phyloP scores from a whole-genome alignment of 2,329 filamentous ascomycete species.

The Beauveria brongniartii region DNA sequence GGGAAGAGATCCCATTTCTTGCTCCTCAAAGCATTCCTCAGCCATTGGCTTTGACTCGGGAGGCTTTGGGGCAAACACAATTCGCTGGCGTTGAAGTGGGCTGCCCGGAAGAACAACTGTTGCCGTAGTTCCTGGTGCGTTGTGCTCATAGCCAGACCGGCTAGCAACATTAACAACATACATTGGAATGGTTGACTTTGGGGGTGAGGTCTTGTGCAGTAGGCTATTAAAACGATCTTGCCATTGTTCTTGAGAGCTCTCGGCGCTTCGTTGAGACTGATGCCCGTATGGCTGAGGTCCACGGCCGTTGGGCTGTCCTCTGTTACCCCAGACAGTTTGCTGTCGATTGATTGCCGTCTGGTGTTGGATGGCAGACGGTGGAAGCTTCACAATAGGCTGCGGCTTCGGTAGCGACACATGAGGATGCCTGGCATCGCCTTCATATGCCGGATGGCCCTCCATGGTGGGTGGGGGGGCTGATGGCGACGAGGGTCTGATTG shows the following conservation, averaged over 20 bases:
- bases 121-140: conserved; percentile 40
- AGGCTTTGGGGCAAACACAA: neutral
- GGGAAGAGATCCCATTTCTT: conserved; percentile 72
- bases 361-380: conserved; percentile 37
- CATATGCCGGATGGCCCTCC: conserved; percentile 63
- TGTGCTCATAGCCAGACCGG: conserved; percentile 56
- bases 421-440: conserved; percentile 56
- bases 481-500: conserved; percentile 46
- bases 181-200: conserved; percentile 49
- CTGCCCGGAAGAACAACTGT: conserved; percentile 59
- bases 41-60: conserved; percentile 56
- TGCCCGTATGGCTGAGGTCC: conserved; percentile 5
- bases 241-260: conserved; percentile 49
- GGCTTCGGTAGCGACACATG: conserved; percentile 62
- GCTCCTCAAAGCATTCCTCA: conserved; percentile 73
- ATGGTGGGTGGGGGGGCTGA: conserved; percentile 66
- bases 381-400: conserved; percentile 73
- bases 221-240: conserved; percentile 78
- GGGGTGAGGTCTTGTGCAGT: conserved; percentile 56
- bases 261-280: conserved; percentile 18
- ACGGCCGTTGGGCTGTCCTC: conserved; percentile 15
- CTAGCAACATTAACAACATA: conserved; percentile 64
- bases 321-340: conserved; percentile 28
- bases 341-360: conserved; percentile 16
- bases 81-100: neutral